Evolutionary conservation across 192 early-diverging fungal species (phyloP).

Genomic region (Fimicolochytrium jonesii): DNA sequence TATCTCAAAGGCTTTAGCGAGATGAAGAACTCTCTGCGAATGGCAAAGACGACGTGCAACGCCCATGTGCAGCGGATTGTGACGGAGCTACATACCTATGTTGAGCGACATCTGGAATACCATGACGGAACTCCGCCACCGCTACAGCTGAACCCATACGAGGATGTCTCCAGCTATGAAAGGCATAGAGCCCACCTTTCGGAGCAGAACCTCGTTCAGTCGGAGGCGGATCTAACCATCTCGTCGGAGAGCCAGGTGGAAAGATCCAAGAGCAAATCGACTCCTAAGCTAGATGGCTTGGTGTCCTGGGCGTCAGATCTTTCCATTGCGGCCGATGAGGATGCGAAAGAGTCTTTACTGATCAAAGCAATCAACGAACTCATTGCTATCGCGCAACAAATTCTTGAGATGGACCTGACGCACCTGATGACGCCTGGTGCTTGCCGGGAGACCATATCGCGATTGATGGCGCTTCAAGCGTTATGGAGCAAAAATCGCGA

Average conservation of each 20-base stretch:
- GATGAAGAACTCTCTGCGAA: conserved; percentile 36
- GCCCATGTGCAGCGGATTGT: conserved; percentile 60
- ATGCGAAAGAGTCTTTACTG: conserved; percentile 35
- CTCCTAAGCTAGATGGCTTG: conserved; percentile 17
- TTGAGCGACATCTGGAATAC: conserved; percentile 51
- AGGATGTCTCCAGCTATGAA: background rate
- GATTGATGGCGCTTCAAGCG: conserved; percentile 56
- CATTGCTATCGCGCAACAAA: conserved; percentile 63
- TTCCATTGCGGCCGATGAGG: conserved; percentile 23
- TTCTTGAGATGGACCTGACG: conserved; percentile 64
- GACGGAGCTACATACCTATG: conserved; percentile 61
- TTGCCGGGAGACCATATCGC: conserved; percentile 55
- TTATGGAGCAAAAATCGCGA: conserved; percentile 62
- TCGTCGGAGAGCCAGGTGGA: no score
- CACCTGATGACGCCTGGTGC: conserved; percentile 54
- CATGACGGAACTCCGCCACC: conserved; percentile 7
- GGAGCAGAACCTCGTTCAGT: background rate
- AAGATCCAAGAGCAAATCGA: background rate
- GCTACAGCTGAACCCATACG: background rate
- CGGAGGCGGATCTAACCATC: background rate
- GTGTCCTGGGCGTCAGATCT: conserved; percentile 22
- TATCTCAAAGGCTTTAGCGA: conserved; percentile 52
- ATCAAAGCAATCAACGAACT: conserved; percentile 62
- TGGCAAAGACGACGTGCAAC: conserved; percentile 55
- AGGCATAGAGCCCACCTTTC: conserved; percentile 15